Evolutionary conservation across 192 early-diverging fungal species (phyloP), one percentile per base, ranked within the genome.

Genomic region (Podila epicladia): DNA sequence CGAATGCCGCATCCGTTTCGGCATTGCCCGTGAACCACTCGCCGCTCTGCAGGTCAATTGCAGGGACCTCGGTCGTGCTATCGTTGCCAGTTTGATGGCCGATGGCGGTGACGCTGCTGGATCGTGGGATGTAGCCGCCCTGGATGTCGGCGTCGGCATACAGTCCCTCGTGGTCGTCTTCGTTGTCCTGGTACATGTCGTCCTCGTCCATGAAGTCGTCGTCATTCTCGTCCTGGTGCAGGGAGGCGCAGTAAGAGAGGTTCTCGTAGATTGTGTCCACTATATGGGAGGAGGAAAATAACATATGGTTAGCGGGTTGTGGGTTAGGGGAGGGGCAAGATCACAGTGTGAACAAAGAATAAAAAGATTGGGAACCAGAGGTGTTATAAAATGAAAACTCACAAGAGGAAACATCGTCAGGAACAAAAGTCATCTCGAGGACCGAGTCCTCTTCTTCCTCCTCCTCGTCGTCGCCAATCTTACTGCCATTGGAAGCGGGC

Each of bases 211-310:
- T 77, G 57, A 69, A 59, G 13, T 68, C 82, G n/a, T 82, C 87
- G 3, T 77, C 83, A 7, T 74, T 71, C 17, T 89, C 85, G 11
- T 93, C 92, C n/a, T 91, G 92, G 62, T 93, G 92, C 2, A 92
- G 74, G 4, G 88, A 87, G 4, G 90, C 90, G 68, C 92, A 93
- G 20, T 90, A 84, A 7, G 91, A 88, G 45, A 93, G 62, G 35
- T 88, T 89, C 58, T 89, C 82, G 84, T 88, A 93, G 24, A 93
- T 86, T 13, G 79, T 73, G 29, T 93, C 92, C 83, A 93, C 92
- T 93, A 75, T 37, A 37, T 37, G 35, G 9, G 11, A 11, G 4
- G 5, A 28, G 28, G n/a, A 37, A 37, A 5, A 49, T 2, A 59
- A 41, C 4, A 64, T 7, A 26, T 0, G 53, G 50, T 45, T 45